A percentile compares a stretch with the other conserved stretches of the same genome.
These are phyloP conservation scores for Jimgerdemannia flammicorona DNA, from an alignment of 192 early-diverging fungal species.

Conservation along the genomic window DNA sequence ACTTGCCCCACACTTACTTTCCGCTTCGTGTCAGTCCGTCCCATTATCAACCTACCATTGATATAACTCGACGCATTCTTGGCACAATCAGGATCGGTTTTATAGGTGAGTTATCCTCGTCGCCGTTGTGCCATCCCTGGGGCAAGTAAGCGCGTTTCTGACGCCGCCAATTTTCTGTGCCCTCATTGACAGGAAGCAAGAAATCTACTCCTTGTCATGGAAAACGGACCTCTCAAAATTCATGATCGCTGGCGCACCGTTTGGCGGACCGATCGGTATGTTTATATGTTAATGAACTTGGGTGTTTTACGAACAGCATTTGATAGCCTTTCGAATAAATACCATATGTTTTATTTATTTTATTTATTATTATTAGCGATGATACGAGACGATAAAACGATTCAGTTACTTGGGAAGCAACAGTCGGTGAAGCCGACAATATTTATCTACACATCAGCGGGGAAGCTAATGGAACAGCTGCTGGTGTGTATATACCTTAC, in stretches of 20 bases:
- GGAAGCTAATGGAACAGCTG: constrained; percentile 80
- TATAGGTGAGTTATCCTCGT: constrained; percentile 41
- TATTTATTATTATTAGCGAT: constrained; percentile 74
- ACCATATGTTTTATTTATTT: too few species aligned
- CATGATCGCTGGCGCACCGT: constrained; percentile 79
- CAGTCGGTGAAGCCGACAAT: constrained; percentile 75
- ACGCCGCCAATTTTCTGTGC: too few species aligned
- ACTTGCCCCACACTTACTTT: background rate
- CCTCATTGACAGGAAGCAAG: constrained; percentile 51
- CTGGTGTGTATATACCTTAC: constrained; percentile 44
- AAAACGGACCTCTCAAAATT: constrained; percentile 82
- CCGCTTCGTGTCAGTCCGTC: background rate
- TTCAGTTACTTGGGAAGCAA: constrained; percentile 70
- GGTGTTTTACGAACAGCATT: too few species aligned
- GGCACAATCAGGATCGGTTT: constrained; percentile 40
- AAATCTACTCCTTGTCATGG: constrained; percentile 89
- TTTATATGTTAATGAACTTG: too few species aligned
- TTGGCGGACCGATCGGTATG: constrained; percentile 94
- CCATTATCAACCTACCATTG: constrained; percentile 4
- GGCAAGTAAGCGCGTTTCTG: too few species aligned
- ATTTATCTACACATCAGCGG: constrained; percentile 82
- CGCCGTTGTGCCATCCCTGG: too few species aligned
- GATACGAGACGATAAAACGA: constrained; percentile 86
- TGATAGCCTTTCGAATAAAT: too few species aligned
- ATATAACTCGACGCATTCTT: background rate